These are phyloP conservation scores for Candida nemodendra DNA, from an alignment of 805 yeast genomes.

Conservation along the genomic window DNA sequence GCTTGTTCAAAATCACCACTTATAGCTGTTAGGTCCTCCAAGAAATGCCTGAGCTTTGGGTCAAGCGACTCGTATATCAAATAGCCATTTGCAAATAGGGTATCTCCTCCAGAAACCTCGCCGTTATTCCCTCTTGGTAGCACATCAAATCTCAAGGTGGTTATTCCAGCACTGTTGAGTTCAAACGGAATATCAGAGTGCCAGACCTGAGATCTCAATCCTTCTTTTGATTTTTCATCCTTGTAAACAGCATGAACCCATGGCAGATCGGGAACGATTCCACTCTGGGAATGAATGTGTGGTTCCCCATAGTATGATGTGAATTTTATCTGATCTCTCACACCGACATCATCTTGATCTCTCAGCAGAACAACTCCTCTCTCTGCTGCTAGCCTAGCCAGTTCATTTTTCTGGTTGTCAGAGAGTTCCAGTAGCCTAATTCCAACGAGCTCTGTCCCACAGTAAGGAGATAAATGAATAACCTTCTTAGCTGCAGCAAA, in stretches of 20 bases:
- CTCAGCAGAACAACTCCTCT: slow-evolving; percentile 48
- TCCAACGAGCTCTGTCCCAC: slow-evolving; percentile 59
- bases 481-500: slow-evolving; percentile 42
- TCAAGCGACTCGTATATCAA: slow-evolving; percentile 69
- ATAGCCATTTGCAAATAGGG: slow-evolving; percentile 61
- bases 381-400: slow-evolving; percentile 44
- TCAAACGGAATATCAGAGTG: slow-evolving; percentile 74
- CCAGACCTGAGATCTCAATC: slow-evolving; percentile 45
- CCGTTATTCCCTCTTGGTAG: slow-evolving; percentile 28
- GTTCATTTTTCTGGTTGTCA: slow-evolving; percentile 42
- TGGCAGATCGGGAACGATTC: slow-evolving; percentile 34
- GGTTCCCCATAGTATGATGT: slow-evolving; percentile 43
- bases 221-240: slow-evolving; percentile 32
- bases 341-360: slow-evolving; percentile 41
- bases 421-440: slow-evolving; percentile 40
- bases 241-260: slow-evolving; percentile 37
- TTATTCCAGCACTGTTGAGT: slow-evolving; percentile 64
- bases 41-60: slow-evolving; percentile 55
- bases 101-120: slow-evolving; percentile 58
- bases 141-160: slow-evolving; percentile 61
- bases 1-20: slow-evolving; percentile 41
- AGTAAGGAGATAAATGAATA: slow-evolving; percentile 39
- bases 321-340: slow-evolving; percentile 37
- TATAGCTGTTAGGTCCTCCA: slow-evolving; percentile 68
- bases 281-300: slow-evolving; percentile 38